These are phyloP conservation scores for Neurospora tetraspora DNA, from an alignment of 495 filamentous ascomycete genomes.

Conservation along the genomic window DNA sequence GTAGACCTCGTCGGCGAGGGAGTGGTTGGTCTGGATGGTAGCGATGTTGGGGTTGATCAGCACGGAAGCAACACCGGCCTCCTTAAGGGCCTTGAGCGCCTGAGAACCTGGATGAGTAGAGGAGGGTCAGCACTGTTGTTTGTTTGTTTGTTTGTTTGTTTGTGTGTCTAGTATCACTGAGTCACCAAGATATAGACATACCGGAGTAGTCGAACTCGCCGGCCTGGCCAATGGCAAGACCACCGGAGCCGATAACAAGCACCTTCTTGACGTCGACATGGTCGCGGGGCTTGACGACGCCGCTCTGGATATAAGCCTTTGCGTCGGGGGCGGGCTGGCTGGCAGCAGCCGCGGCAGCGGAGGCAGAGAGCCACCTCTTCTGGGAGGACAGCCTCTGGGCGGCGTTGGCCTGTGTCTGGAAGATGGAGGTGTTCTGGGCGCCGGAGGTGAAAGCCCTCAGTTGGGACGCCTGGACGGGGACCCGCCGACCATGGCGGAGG, in stretches of 20 bases:
- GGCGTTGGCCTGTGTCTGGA: constrained; percentile 19
- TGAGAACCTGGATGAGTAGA: constrained; percentile 59
- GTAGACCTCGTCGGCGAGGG: constrained; percentile 94
- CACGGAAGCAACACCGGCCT: constrained; percentile 91
- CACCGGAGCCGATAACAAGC: constrained; percentile 90
- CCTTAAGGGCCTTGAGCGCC: constrained; percentile 92
- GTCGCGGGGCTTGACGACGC: constrained; percentile 63
- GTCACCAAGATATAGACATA: constrained; percentile 26
- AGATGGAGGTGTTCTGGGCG: constrained; percentile 20
- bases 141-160: too few relatives aligned
- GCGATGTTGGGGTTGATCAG: constrained; percentile 98
- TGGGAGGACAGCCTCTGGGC: constrained; percentile 15
- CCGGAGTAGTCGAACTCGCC: constrained; percentile 99
- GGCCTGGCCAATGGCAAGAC: constrained; percentile 94
- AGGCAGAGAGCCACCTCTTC: constrained; percentile 32
- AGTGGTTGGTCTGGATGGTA: constrained; percentile 95
- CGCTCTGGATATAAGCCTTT: constrained; percentile 80
- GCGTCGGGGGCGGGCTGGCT: constrained; percentile 66
- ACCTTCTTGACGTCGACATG: constrained; percentile 94
- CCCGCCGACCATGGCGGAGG: constrained; percentile 38
- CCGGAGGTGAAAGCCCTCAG: constrained; percentile 28
- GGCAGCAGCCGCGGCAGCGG: constrained; percentile 20
- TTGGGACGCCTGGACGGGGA: constrained; percentile 25
- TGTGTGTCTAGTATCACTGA: not conserved
- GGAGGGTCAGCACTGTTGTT: constrained; percentile 15